Conservation (phyloP, 139 green algal species). For the Chlorella sp. region DNA sequence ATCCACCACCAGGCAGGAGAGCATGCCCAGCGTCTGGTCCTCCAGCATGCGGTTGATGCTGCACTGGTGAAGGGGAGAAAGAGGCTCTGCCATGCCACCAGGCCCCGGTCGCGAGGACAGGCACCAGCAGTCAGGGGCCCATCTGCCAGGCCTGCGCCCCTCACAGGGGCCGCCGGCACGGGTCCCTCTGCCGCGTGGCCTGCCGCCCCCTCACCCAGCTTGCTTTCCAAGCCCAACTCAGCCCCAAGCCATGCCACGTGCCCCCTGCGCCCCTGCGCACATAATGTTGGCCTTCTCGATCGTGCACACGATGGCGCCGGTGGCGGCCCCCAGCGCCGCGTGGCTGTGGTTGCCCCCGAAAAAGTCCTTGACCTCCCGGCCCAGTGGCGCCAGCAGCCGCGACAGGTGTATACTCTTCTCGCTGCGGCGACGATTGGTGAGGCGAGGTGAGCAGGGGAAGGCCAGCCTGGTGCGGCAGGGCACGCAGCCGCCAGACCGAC, state of each 20-base stretch:
- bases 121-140: too few species aligned
- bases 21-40: conserved; percentile 37
- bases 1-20: conserved; percentile 73
- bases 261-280: conserved; percentile 5
- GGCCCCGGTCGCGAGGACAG: too few species aligned
- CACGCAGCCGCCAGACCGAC: too few species aligned
- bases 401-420: too few species aligned
- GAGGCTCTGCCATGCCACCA: too few species aligned
- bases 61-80: neutral
- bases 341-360: conserved; percentile 24
- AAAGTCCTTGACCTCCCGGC: conserved; percentile 30
- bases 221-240: neutral
- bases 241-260: neutral
- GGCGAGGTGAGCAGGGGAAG: too few species aligned
- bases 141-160: too few species aligned
- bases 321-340: conserved; percentile 5
- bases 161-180: too few species aligned
- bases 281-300: conserved; percentile 86
- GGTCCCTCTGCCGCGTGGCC: too few species aligned
- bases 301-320: conserved; percentile 78
- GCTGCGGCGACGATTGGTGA: too few species aligned
- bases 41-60: conserved; percentile 62
- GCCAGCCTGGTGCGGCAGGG: too few species aligned
- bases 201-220: too few species aligned
- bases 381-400: conserved; percentile 48